Evolutionary conservation across 2,329 filamentous ascomycete species (phyloP), one percentile per base, ranked within the genome.

Genomic region (Verticillium alfalfae): DNA sequence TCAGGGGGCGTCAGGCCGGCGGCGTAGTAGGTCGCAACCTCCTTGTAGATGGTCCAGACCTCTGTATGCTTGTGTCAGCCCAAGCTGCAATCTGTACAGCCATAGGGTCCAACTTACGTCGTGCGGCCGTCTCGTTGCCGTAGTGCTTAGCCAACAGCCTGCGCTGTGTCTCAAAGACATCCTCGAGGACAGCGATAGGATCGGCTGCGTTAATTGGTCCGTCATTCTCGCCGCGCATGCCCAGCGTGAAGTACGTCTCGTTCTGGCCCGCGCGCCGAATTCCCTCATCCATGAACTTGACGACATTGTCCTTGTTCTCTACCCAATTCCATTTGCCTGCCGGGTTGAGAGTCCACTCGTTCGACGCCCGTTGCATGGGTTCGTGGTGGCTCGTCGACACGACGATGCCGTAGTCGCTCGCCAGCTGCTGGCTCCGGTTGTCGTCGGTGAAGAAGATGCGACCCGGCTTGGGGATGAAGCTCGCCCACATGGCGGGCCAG

Each of bases 401-500:
- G 2, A 90, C 87, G 62, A 91, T 84, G 41, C 85, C 88, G 70
- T 85, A 90, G 37, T 87, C 86, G 67, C 91, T 86, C 0, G 88
- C 88, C 13, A 89, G 78, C 1, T 84, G 82, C 67, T 89, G 86
- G 66, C 85, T 90, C 34, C 80, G 79, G 5, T 82, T 77, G 68
- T 91, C 88, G 65, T 91, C 88, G 1, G 89, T 81, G 68, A 85
- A 83, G 71, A 90, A 90, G 81, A 89, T 89, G 62, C 81, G 81
- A 13, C 80, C 82, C 87, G 88, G 91, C n/a, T 57, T 57, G 1
- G 62, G 62, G 71, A 83, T 78, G 1, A 60, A 64, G 36, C 58
- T 62, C 1, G 38, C 62, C 62, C 62, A 64, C 62, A 64, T 64
- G 7, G 87, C 83, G 1, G 88, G 88, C 88, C 88, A 91, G 60